Evolutionary conservation across 305 asterid genomes (phyloP).

Genomic region (Rubia tinctorum): DNA sequence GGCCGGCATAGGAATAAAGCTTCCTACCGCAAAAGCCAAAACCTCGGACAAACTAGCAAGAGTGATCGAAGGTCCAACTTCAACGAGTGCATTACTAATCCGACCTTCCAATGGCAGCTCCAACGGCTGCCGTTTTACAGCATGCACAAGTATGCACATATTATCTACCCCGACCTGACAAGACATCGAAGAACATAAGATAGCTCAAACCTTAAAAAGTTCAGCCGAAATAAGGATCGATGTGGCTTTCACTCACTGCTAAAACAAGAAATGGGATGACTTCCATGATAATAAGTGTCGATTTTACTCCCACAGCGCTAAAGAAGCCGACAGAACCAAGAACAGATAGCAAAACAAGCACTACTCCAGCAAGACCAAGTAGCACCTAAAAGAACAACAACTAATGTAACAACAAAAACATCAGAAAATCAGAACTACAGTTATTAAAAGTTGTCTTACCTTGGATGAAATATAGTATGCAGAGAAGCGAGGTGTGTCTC

Average conservation of each 20-base stretch:
- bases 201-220: background rate
- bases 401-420: background rate
- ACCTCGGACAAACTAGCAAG: slow-evolving; percentile 96
- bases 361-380: slow-evolving; percentile 96
- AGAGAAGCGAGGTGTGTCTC: slow-evolving; percentile 82
- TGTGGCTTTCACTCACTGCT: slow-evolving; percentile 64
- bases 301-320: slow-evolving; percentile 93
- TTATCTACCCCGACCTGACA: slow-evolving; percentile 98
- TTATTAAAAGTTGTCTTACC: slow-evolving; percentile 38
- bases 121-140: slow-evolving; percentile 89
- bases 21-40: slow-evolving; percentile 98
- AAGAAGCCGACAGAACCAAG: slow-evolving; percentile 97
- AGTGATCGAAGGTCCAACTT: slow-evolving; percentile 98
- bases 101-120: slow-evolving; percentile 97
- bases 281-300: slow-evolving; percentile 98
- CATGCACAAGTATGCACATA: slow-evolving; percentile 98
- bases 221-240: slow-evolving; percentile 7
- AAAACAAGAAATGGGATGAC: slow-evolving; percentile 99
- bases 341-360: slow-evolving; percentile 97
- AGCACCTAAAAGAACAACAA: slow-evolving; percentile 58
- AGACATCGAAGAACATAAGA: slow-evolving; percentile 16
- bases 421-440: background rate
- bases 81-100: slow-evolving; percentile 95
- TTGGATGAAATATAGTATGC: slow-evolving; percentile 86
- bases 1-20: slow-evolving; percentile 99